These are phyloP conservation scores for Iris pallida DNA, from an alignment of 116 monocot species.

Conservation along the genomic window DNA sequence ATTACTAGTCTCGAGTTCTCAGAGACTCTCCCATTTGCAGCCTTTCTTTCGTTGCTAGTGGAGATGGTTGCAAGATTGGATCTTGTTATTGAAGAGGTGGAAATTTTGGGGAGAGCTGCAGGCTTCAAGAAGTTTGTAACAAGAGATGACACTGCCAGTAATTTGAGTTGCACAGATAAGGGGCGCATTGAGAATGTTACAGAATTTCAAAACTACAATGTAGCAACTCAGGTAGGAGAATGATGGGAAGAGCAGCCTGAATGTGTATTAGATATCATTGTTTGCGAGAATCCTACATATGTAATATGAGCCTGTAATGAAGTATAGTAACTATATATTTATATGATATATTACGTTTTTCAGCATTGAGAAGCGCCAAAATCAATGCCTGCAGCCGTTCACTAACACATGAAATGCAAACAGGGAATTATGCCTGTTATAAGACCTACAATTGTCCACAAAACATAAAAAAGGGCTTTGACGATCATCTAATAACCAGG, in stretches of 20 bases:
- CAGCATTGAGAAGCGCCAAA: no score
- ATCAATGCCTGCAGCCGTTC: no score
- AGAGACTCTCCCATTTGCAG: conserved; percentile 67
- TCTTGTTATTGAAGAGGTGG: conserved; percentile 55
- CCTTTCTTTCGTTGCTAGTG: conserved; percentile 67
- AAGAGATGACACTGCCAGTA: conserved; percentile 19
- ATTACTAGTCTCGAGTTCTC: conserved; percentile 69
- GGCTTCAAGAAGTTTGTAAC: conserved; percentile 43
- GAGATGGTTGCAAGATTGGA: conserved; percentile 74
- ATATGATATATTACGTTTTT: no score
- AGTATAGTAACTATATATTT: no score
- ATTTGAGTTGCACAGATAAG: conserved; percentile 15
- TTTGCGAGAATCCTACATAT: no score
- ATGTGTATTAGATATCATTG: not conserved
- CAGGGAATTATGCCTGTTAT: no score
- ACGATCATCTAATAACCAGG: no score
- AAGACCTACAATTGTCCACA: no score
- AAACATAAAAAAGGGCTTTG: no score
- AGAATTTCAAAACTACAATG: not conserved
- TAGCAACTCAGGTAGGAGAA: not conserved
- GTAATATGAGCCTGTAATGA: no score
- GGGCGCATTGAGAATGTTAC: not conserved
- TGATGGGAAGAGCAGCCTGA: not conserved
- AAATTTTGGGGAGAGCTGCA: conserved; percentile 49
- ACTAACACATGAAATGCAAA: no score